Evolutionary conservation across 805 yeast species (phyloP), one percentile per base, ranked within the genome.

Genomic region (Pichia insulana): DNA sequence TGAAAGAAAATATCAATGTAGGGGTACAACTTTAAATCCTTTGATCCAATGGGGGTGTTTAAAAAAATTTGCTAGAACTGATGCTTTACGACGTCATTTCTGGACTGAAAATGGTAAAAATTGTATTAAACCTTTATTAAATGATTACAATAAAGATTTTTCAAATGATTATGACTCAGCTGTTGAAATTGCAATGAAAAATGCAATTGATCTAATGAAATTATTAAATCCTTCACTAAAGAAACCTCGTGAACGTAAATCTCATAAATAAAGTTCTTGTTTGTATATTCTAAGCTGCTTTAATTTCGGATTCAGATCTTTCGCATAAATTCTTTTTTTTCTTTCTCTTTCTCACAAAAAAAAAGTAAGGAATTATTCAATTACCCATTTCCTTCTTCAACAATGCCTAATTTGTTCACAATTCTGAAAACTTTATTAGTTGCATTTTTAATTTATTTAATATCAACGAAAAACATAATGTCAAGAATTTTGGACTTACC

Each of bases 21-120:
- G 73, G 47, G 94, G 94, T 2, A 54, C 25, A 22, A 22, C 63
- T 4, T 20, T 39, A 2, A 71, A 73, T 46, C 73, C 74, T 53
- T 82, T 83, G 7, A 55, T 52, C 2, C 52, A 70, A 1, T 83
- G 94, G 94, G 94, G 94, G 0, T 83, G 94, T 62, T 84, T 84
- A 7, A 81, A 80, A 64, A 70, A 74, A 52, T 83, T 83, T 65
- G 90, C 89, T 4, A 63, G 94, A 50, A 76, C 85, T 30, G 94
- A 83, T 64, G 92, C 90, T 0, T 61, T 83, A 40, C 76, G 85
- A 6, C 68, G 92, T 51, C 94, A 83, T 62, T 83, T 83, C 58
- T 74, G 83, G 53, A 83, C 94, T 0, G 90, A 81, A 51, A 76
- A 83, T 27, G 92, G 92, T 4, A 77, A 79, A 64, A 68, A 69